These are phyloP conservation scores for Colletotrichum tropicicola DNA, from an alignment of 2,329 filamentous ascomycete genomes.

Conservation along the genomic window DNA sequence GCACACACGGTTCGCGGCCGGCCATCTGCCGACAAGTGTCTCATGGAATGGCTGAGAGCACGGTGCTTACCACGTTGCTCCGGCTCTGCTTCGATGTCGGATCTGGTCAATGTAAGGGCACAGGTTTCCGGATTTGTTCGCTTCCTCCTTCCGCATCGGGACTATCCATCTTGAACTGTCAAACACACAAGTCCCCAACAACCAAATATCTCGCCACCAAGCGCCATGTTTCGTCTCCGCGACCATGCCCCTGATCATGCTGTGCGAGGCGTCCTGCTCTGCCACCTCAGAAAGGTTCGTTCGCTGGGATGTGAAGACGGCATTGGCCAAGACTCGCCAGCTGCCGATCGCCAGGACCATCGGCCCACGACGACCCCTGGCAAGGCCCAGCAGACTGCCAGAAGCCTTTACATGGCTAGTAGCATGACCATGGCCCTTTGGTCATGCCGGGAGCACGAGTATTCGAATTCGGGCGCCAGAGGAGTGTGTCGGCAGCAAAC, in stretches of 20 bases:
- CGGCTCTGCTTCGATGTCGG: slow-evolving; percentile 35
- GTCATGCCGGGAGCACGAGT: not conserved
- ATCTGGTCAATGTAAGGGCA: slow-evolving; percentile 32
- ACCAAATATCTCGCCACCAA: slow-evolving; percentile 10
- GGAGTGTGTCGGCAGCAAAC: slow-evolving; percentile 10
- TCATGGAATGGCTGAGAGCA: not conserved
- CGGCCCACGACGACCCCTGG: slow-evolving; percentile 1
- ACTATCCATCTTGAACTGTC: slow-evolving; percentile 23
- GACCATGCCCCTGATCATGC: slow-evolving; percentile 16
- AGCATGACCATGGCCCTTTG: not conserved
- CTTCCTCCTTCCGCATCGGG: slow-evolving; percentile 50
- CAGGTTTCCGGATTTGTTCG: slow-evolving; percentile 45
- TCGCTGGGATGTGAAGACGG: not conserved
- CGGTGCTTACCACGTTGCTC: slow-evolving; percentile 32
- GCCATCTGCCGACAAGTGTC: slow-evolving; percentile 22
- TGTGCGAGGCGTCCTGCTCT: slow-evolving; percentile 7
- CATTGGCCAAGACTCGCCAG: not conserved
- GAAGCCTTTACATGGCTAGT: not conserved
- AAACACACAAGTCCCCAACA: not conserved
- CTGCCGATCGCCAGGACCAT: slow-evolving; percentile 1
- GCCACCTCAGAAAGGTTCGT: not conserved
- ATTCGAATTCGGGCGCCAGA: not conserved
- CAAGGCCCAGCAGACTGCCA: not conserved
- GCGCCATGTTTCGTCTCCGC: slow-evolving; percentile 13
- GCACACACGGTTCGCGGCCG: slow-evolving; percentile 17